Base-by-base conservation (phyloP, 257 asterid genomes). In the Thymus quinquecostatus region DNA sequence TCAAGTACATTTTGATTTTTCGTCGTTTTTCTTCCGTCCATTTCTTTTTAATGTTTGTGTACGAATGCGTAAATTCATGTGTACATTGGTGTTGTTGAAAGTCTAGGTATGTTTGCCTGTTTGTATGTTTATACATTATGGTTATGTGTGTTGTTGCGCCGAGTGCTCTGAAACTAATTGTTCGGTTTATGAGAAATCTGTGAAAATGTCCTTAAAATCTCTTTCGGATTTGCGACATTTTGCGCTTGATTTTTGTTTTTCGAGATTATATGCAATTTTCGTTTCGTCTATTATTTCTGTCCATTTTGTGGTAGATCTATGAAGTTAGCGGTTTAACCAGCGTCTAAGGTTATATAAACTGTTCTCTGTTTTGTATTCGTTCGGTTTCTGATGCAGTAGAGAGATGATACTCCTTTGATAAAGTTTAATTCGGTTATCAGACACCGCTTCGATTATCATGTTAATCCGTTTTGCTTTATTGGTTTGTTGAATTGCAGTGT, bases 401-500 rank as follows among this genome's bases (percentile, higher is more conserved):
- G 28, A 40, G 51, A 51, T 36, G 45, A 4, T 67, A 40, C 30
- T 68, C 54, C 4, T 33, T 6, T 36, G 1, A 21, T 27, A 38
- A 38, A 34, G 49, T n/a, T 11, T 5, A 13, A 53, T 72, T 7
- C 7, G 10, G 41, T 55, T 70, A 55, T 27, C 55, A 36, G 13
- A 48, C 54, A 21, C 50, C 0, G 44, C 38, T 27, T 62, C 36
- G 38, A 40, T 8, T 36, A 12, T 44, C 45, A 36, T 38, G 44
- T 47, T 61, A n/a, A 29, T 33, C 27, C 33, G 53, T 21, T 40
- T 47, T 50, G 50, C 61, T 32, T 64, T 60, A 34, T 78, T 84
- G 27, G n/a, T 30, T 63, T 51, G 70, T 63, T 63, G 38, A 54
- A 54, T 72, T 65, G 50, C 77, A 85, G 89, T 50, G 93, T 87